Percentiles rank a stretch among this genome's conserved stretches.
Evolutionary conservation across 192 early-diverging fungal genomes (phyloP).

Genomic region (Phlyctochytrium planicorne): DNA sequence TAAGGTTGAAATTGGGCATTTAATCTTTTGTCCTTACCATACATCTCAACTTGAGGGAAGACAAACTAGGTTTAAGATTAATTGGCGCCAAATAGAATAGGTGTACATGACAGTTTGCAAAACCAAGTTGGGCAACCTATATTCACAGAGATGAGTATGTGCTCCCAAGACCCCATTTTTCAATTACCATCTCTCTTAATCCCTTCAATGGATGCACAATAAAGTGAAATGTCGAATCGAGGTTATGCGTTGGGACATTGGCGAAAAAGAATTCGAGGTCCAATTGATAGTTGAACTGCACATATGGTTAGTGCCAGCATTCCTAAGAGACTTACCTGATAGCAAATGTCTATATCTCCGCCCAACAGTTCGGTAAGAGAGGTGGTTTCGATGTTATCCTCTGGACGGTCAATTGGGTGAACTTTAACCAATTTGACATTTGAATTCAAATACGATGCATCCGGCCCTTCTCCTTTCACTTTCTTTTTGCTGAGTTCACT

Average conservation of each 20-base stretch:
- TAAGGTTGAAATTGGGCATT: not conserved
- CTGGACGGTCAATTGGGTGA: too few relatives aligned
- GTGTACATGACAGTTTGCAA: too few relatives aligned
- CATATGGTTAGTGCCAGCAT: not conserved
- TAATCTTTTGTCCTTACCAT: not conserved
- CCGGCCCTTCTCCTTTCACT: too few relatives aligned
- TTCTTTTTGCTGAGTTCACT: too few relatives aligned
- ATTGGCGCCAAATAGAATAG: constrained; percentile 11
- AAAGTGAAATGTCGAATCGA: not conserved
- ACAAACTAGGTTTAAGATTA: constrained; percentile 2
- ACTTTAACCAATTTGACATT: too few relatives aligned
- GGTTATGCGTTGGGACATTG: not conserved
- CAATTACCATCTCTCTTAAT: too few relatives aligned
- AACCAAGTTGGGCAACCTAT: too few relatives aligned
- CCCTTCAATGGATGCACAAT: too few relatives aligned
- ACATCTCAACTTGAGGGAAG: not conserved
- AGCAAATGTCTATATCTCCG: not conserved
- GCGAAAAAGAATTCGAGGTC: constrained; percentile 16
- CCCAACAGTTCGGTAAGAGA: not conserved
- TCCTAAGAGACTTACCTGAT: not conserved
- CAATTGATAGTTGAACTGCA: constrained; percentile 28
- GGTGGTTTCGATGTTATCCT: not conserved
- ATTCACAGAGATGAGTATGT: too few relatives aligned
- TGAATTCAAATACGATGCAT: too few relatives aligned
- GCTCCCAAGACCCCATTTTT: too few relatives aligned